These are phyloP conservation scores for Barnettozyma pratensis DNA, from an alignment of 805 yeast genomes.

Conservation along the genomic window DNA sequence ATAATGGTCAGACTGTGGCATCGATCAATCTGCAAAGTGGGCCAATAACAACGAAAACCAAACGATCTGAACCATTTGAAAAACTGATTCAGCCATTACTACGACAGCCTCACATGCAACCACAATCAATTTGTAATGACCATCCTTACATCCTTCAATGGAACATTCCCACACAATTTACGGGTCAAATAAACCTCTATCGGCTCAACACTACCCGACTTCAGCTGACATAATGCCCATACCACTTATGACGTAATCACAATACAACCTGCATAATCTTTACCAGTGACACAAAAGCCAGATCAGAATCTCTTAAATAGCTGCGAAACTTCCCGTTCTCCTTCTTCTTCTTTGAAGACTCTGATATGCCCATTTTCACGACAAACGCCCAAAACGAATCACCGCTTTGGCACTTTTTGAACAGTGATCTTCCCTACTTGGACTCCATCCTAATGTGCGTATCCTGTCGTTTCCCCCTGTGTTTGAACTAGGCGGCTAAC, in stretches of 20 bases:
- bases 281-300: not conserved
- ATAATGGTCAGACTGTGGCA: too few species aligned
- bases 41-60: too few species aligned
- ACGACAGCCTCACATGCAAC: too few species aligned
- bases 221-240: not conserved
- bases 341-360: not conserved
- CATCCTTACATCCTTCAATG: too few species aligned
- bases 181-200: too few species aligned
- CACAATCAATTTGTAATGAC: too few species aligned
- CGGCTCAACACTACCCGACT: not conserved
- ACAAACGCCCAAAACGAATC: conserved; percentile 6
- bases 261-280: not conserved
- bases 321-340: not conserved
- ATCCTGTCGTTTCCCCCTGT: not conserved
- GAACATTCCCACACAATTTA: too few species aligned
- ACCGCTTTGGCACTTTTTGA: conserved; percentile 9
- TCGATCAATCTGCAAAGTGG: too few species aligned
- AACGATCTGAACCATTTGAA: too few species aligned
- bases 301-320: not conserved
- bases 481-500: conserved; percentile 2
- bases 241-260: not conserved
- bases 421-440: conserved; percentile 7
- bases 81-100: too few species aligned
- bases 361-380: conserved; percentile 1
- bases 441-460: conserved; percentile 18